These are phyloP conservation scores for Calonectria pseudoturangicola DNA, from an alignment of 2,329 filamentous ascomycete genomes.

Conservation along the genomic window DNA sequence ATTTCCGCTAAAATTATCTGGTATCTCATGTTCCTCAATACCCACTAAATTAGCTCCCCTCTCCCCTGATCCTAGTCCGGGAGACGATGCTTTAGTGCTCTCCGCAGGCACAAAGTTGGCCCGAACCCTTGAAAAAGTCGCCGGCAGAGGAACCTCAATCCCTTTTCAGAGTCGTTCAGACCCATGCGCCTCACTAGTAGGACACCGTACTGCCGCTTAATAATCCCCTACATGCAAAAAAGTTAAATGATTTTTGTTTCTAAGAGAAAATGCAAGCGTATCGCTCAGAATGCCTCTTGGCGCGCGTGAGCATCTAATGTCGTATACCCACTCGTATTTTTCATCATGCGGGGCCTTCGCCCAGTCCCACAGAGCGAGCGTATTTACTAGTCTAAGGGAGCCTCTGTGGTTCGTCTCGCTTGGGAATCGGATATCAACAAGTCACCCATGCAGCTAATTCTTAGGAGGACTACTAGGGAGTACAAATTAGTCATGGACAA, in stretches of 20 bases:
- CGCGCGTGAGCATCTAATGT: not conserved
- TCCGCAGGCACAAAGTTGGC: not conserved
- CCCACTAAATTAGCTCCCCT: slow-evolving; percentile 13
- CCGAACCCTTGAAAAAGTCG: slow-evolving; percentile 10
- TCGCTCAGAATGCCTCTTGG: not conserved
- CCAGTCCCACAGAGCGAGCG: not conserved
- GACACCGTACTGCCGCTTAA: not conserved
- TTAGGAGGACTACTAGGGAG: not conserved
- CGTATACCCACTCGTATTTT: not conserved
- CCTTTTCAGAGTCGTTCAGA: not conserved
- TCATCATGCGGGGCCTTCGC: not conserved
- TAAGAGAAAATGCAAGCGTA: not conserved
- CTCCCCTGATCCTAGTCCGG: not conserved
- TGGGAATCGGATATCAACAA: not conserved
- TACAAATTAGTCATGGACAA: not conserved
- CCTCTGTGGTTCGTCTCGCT: not conserved
- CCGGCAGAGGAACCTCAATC: not conserved
- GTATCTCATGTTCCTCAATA: not conserved
- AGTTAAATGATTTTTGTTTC: not conserved
- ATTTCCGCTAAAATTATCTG: not conserved
- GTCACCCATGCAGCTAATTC: not conserved
- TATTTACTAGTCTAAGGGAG: too few relatives aligned
- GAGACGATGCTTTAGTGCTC: not conserved
- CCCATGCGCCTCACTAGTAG: not conserved
- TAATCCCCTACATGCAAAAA: not conserved